phyloP scores from a whole-genome alignment of 257 asterid species.

The Vinca minor region DNA sequence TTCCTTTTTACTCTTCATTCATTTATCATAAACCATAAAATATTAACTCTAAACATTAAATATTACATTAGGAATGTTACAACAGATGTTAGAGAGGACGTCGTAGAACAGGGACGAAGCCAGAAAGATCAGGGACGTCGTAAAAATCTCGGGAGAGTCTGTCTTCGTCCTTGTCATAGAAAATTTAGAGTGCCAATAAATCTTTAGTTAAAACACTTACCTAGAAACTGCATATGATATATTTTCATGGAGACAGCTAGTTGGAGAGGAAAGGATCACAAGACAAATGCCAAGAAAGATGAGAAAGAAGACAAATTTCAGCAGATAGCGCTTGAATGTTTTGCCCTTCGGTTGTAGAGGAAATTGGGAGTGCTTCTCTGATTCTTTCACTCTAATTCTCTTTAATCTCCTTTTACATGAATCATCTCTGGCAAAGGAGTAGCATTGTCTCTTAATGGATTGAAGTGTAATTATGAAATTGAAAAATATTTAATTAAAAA shows the following conservation, averaged over 20 bases:
- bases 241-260: conserved; percentile 27
- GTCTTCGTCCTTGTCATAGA: too few relatives aligned
- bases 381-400: conserved; percentile 36
- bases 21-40: too few relatives aligned
- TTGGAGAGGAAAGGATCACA: conserved; percentile 40
- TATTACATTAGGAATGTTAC: too few relatives aligned
- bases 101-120: too few relatives aligned
- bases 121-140: too few relatives aligned
- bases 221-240: conserved; percentile 29
- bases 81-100: too few relatives aligned
- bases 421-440: conserved; percentile 18
- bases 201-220: conserved; percentile 20
- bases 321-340: conserved; percentile 31
- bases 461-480: neutral
- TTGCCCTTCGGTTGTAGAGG: conserved; percentile 33
- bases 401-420: conserved; percentile 23
- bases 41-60: too few relatives aligned
- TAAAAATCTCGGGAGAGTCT: too few relatives aligned
- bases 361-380: conserved; percentile 28
- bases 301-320: conserved; percentile 35
- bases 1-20: too few relatives aligned
- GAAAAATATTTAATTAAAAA: neutral
- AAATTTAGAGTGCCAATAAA: too few relatives aligned
- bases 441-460: neutral
- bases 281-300: conserved; percentile 30